Evolutionary conservation across 148 eudicot species (phyloP), one percentile per base, ranked within the genome.

Genomic region (Rhododendron griersonianum): DNA sequence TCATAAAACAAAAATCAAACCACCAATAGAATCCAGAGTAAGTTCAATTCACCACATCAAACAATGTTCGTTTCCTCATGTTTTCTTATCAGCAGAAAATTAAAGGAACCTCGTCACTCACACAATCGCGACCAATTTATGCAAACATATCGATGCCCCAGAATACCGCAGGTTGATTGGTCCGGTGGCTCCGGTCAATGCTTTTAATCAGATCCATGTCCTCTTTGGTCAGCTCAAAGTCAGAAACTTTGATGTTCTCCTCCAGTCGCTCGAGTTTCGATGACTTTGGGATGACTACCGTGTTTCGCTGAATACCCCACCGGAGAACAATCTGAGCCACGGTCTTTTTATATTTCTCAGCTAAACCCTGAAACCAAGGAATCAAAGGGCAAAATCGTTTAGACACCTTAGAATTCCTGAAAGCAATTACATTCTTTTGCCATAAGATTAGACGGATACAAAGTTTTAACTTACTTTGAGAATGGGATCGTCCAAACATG

Each of bases 81-180:
- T 23, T 25, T 44, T 82, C 37, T 82, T 39, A 53, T 82, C 78
- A 44, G 44, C 16, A 69, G 7, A 83, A 30, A 21, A 65, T 18
- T 3, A 44, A 44, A 25, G 41, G 25, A 39, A 82, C 44, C 75
- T 1, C 13, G 1, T 23, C 53, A 63, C 77, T 44, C 8, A n/a
- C 21, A 21, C n/a, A 67, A 45, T 7, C 41, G 8, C 2, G 63
- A 25, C 79, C 86, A 48, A 5, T 14, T 81, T 44, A 91, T 6
- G 98, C 99, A 83, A 83, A 96, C 25, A 96, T 87, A 90, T 96
- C 93, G 4, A 96, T 87, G 78, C 97, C 97, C 99, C 99, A 96
- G 81, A 95, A 95, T 85, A 87, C 93, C 48, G 95, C 98, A 61
- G 99, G 96, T 86, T 93, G 93, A 86, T 94, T 94, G 80, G 96